These are phyloP conservation scores for Candolleomyces eurysporus DNA, from an alignment of 768 basidiomycete species.

Conservation along the genomic window DNA sequence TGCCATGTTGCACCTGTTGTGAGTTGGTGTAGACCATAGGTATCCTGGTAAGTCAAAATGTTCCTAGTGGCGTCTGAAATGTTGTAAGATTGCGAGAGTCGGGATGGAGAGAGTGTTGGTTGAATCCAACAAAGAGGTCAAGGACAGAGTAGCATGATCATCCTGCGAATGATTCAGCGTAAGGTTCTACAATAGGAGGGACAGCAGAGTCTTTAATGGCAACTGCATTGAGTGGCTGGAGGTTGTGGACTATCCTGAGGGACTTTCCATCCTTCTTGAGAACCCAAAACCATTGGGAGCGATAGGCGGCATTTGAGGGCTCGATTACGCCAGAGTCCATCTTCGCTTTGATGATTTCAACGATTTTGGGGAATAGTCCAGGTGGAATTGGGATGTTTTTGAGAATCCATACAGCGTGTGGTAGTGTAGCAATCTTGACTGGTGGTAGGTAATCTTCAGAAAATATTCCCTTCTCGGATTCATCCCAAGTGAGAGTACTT, in stretches of 20 bases:
- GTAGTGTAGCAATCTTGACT: conserved; percentile 21
- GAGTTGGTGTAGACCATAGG: no score
- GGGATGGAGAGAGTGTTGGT: conserved; percentile 2
- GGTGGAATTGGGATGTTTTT: conserved; percentile 30
- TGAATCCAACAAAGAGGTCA: conserved; percentile 29
- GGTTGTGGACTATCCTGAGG: conserved; percentile 31
- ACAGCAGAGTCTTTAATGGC: conserved; percentile 33
- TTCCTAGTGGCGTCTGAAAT: no score
- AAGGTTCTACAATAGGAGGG: conserved; percentile 27
- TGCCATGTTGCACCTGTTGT: no score
- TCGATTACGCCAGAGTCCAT: conserved; percentile 46
- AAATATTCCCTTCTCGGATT: conserved; percentile 27
- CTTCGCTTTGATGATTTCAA: no score
- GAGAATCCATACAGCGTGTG: conserved; percentile 30
- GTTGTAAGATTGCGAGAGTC: no score
- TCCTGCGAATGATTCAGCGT: conserved; percentile 34
- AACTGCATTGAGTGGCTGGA: conserved; percentile 36
- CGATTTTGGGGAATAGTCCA: no score
- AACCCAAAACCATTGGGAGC: conserved; percentile 40
- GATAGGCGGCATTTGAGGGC: conserved; percentile 35
- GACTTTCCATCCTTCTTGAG: conserved; percentile 35
- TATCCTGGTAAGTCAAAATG: no score
- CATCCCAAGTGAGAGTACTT: no score
- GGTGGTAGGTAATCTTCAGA: conserved; percentile 22
- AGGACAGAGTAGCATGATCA: conserved; percentile 23